Conservation (phyloP, 1,139 yeast genomes). For the Eremothecium gossypii region DNA sequence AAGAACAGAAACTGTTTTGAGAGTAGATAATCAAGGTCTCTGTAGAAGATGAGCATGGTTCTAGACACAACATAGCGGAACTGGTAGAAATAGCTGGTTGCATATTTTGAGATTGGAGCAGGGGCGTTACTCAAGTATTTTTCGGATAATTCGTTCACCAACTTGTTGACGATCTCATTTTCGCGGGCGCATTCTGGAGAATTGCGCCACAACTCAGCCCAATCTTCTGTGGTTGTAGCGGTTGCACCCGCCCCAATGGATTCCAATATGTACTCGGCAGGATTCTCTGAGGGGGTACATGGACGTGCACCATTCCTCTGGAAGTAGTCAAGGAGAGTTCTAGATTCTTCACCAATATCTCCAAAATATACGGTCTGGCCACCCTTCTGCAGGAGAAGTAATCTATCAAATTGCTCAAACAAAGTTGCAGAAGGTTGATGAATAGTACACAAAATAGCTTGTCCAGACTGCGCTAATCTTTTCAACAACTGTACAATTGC, state of each 20-base stretch:
- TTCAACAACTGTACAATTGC: conserved; percentile 39
- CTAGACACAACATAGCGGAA: conserved; percentile 32
- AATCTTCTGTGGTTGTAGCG: conserved; percentile 37
- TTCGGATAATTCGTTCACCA: conserved; percentile 18
- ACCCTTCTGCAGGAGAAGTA: conserved; percentile 38
- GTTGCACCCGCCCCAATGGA: conserved; percentile 56
- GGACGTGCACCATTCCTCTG: conserved; percentile 46
- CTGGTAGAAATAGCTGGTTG: conserved; percentile 35
- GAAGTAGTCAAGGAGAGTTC: conserved; percentile 40
- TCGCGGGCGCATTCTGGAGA: conserved; percentile 31
- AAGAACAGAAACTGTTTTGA: conserved; percentile 35
- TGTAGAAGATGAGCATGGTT: conserved; percentile 36
- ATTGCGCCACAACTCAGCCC: conserved; percentile 41
- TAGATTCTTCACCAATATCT: conserved; percentile 46
- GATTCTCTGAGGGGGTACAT: conserved; percentile 43
- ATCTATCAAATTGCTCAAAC: conserved; percentile 41
- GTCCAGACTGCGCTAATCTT: conserved; percentile 42
- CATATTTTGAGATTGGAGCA: conserved; percentile 27
- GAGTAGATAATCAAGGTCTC: conserved; percentile 37
- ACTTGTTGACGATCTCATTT: conserved; percentile 22
- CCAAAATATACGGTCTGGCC: conserved; percentile 57
- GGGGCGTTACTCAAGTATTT: conserved; percentile 4
- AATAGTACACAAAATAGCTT: conserved; percentile 47
- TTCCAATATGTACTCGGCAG: conserved; percentile 52
- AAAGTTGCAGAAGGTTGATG: conserved; percentile 54